A percentile compares a stretch with the other conserved stretches of the same genome.
These are phyloP conservation scores for Zygoascus hellenicus DNA, from an alignment of 1,139 yeast genomes.

Conservation along the genomic window DNA sequence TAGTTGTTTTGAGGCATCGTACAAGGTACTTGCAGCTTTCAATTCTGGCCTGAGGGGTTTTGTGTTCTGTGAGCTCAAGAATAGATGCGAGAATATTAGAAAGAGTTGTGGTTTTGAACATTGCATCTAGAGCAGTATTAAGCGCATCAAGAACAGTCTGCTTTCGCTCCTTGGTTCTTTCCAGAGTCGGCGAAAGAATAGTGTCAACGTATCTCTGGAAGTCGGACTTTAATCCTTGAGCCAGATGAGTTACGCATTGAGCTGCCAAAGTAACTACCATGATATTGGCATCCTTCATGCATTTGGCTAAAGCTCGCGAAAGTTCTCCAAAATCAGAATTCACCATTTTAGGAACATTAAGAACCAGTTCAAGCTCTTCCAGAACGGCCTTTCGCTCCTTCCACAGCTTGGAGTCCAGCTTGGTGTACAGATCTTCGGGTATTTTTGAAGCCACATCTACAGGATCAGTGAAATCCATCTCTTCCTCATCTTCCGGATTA, in stretches of 20 bases:
- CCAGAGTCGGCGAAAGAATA: constrained; percentile 61
- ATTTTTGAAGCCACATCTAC: constrained; percentile 59
- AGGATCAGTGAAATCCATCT: constrained; percentile 50
- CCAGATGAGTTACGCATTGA: constrained; percentile 55
- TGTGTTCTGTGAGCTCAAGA: constrained; percentile 57
- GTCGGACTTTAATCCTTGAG: constrained; percentile 55
- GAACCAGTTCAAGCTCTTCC: constrained; percentile 54
- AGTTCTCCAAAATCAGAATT: constrained; percentile 67
- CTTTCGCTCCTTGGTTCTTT: constrained; percentile 85
- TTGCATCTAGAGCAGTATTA: constrained; percentile 56
- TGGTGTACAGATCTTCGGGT: constrained; percentile 54
- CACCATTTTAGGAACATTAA: constrained; percentile 45
- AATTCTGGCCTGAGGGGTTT: constrained; percentile 78
- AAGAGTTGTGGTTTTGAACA: constrained; percentile 48
- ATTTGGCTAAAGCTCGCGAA: constrained; percentile 56
- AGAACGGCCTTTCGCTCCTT: constrained; percentile 85
- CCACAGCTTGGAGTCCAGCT: constrained; percentile 69
- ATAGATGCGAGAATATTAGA: constrained; percentile 59
- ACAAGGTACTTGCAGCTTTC: constrained; percentile 61
- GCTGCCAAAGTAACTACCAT: constrained; percentile 84
- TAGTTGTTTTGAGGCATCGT: constrained; percentile 54
- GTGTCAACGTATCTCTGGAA: constrained; percentile 52
- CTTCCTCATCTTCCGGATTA: constrained; percentile 39
- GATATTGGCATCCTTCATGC: constrained; percentile 84
- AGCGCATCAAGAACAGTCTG: constrained; percentile 69